Conservation (phyloP, 805 yeast genomes). For the Blastobotrys attinorum region DNA sequence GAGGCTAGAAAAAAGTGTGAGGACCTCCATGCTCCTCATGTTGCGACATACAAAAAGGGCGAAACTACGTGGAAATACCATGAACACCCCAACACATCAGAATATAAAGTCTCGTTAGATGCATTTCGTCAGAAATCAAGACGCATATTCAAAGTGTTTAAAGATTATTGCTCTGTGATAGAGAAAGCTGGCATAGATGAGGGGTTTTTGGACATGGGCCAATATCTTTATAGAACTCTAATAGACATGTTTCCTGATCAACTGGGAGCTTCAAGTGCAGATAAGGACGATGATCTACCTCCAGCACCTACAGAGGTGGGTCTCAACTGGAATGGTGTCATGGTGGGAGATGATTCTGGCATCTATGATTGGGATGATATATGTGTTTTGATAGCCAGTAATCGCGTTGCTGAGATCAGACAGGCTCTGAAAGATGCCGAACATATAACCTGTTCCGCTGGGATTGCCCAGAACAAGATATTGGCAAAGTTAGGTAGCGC, state of each 20-base stretch:
- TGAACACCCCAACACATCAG: conserved; percentile 42
- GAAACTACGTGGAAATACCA: conserved; percentile 75
- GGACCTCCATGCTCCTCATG: conserved; percentile 69
- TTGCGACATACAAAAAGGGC: conserved; percentile 88
- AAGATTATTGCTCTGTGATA: conserved; percentile 52
- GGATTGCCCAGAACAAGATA: conserved; percentile 67
- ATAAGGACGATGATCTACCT: conserved; percentile 41
- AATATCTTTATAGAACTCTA: conserved; percentile 42
- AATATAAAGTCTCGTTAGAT: conserved; percentile 81
- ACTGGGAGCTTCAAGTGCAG: conserved; percentile 17
- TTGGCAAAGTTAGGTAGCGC: conserved; percentile 86
- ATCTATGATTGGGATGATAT: conserved; percentile 78
- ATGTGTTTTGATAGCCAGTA: conserved; percentile 57
- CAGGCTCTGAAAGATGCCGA: conserved; percentile 42
- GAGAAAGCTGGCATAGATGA: conserved; percentile 97
- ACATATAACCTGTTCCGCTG: conserved; percentile 86
- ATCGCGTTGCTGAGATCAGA: conserved; percentile 48
- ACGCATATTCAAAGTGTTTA: conserved; percentile 62
- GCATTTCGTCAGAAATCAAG: conserved; percentile 86
- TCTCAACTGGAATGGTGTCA: conserved; percentile 19
- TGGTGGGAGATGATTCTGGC: conserved; percentile 18
- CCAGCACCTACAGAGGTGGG: neutral
- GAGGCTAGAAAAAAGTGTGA: conserved; percentile 75
- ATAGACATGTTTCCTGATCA: conserved; percentile 42
- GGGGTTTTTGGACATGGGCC: conserved; percentile 77